phyloP scores from a whole-genome alignment of 192 early-diverging fungal genomes.

The Gryganskiella cystojenkinii region DNA sequence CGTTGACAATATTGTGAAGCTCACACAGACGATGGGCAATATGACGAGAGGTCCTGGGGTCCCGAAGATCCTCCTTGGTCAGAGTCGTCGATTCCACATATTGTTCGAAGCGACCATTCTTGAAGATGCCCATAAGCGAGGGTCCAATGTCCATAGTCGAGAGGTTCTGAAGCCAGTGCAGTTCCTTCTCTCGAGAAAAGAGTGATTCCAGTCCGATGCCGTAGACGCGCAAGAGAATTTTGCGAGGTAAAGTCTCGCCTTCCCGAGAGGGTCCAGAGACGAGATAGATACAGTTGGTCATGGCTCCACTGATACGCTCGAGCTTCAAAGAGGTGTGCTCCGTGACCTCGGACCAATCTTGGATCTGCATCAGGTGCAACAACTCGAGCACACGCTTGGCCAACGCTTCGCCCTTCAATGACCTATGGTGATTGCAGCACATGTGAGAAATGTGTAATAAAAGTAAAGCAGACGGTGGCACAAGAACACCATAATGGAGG shows the following conservation, averaged over 20 bases:
- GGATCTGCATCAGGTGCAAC: slow-evolving; percentile 34
- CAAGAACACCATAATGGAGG: too few species aligned
- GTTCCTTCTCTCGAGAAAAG: slow-evolving; percentile 83
- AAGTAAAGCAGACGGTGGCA: too few species aligned
- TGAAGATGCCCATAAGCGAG: slow-evolving; percentile 77
- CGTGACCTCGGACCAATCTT: slow-evolving; percentile 47
- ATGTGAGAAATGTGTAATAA: not conserved
- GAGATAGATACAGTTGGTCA: slow-evolving; percentile 51
- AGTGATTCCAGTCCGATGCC: slow-evolving; percentile 84
- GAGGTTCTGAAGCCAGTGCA: slow-evolving; percentile 80
- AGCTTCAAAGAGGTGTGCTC: slow-evolving; percentile 34
- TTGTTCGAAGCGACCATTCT: slow-evolving; percentile 91
- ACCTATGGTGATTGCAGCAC: not conserved
- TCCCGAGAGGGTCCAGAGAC: slow-evolving; percentile 28
- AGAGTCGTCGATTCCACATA: slow-evolving; percentile 82
- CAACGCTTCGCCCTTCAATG: slow-evolving; percentile 34
- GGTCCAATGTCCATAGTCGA: slow-evolving; percentile 79
- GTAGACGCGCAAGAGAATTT: slow-evolving; percentile 79
- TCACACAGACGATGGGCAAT: slow-evolving; percentile 80
- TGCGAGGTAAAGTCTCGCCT: slow-evolving; percentile 8
- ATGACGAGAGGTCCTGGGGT: slow-evolving; percentile 68
- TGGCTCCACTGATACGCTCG: slow-evolving; percentile 47
- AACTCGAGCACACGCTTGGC: slow-evolving; percentile 29
- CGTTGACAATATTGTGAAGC: slow-evolving; percentile 73
- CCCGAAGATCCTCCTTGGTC: slow-evolving; percentile 73